phyloP scores from a whole-genome alignment of 116 monocot species.

The Trichopus zeylanicus region DNA sequence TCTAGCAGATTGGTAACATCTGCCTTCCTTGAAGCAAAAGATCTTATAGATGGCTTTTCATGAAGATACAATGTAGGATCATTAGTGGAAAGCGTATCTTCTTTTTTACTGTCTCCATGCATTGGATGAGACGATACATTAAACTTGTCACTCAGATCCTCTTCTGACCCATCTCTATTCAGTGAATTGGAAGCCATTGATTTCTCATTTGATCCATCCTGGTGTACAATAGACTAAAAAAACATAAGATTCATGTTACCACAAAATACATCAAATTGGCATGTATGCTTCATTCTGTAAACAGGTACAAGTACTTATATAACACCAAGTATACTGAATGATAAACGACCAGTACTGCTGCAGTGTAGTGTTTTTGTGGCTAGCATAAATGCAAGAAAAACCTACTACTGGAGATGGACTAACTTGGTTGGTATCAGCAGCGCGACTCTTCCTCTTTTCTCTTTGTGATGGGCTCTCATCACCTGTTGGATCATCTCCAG shows the following conservation, averaged over 20 bases:
- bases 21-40: conserved; percentile 19
- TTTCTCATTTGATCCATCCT: conserved; percentile 47
- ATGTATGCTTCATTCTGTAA: neutral
- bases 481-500: conserved; percentile 21
- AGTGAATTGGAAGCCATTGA: conserved; percentile 9
- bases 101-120: conserved; percentile 26
- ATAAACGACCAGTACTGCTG: too few relatives aligned
- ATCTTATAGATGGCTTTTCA: conserved; percentile 36
- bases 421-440: conserved; percentile 20
- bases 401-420: neutral
- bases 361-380: too few relatives aligned
- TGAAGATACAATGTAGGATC: conserved; percentile 74
- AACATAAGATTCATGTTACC: conserved; percentile 1
- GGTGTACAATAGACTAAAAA: conserved; percentile 2
- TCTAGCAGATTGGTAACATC: conserved; percentile 10
- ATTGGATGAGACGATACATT: neutral
- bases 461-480: conserved; percentile 20
- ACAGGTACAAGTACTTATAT: too few relatives aligned
- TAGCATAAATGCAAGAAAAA: neutral
- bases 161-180: conserved; percentile 26
- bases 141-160: conserved; percentile 8
- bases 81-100: conserved; percentile 38
- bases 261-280: neutral
- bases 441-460: conserved; percentile 17
- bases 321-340: too few relatives aligned